Evolutionary conservation across 345 rosid species (phyloP), one percentile per base, ranked within the genome.

Genomic region (Gossypium ekmanianum): DNA sequence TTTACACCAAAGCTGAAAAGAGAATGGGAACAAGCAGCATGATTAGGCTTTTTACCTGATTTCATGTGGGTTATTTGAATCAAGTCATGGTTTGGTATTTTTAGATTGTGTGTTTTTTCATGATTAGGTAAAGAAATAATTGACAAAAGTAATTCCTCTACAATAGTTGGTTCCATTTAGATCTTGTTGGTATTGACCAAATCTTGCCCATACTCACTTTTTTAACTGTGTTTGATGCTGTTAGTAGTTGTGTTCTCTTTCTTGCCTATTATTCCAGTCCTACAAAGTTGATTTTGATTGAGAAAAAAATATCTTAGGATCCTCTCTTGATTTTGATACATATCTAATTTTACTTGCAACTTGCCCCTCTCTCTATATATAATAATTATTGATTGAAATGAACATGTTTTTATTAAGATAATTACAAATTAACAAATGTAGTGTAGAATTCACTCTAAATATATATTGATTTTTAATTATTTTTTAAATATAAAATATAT

Each of bases 1-100:
- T 47, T 47, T 11, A 47, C 13, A 22, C 14, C 61, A 9, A 57
- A 62, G 20, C 16, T 26, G 29, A 20, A 22, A 44, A 67, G 56
- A 67, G 18, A 7, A 20, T 67, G 29, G 50, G 70, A 65, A 66
- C 54, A 44, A 20, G 52, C 52, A 65, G 52, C 52, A 65, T 65
- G 56, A 67, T 45, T 67, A 67, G 39, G 72, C 52, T 48, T 71
- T 24, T 71, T 24, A 57, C 72, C 44, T 7, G 13, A 48, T 34
- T 43, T 52, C 39, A 11, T 24, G 56, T 52, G 47, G 27, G 41
- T 44, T 51, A 67, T 34, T 61, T 56, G 61, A 57, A 20, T 12
- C 13, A 69, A 29, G 62, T 69, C 74, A 69, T 27, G 20, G 68
- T 79, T 74, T 74, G 61, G 68, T 62, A 16, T 69, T 22, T 27